Evolutionary conservation across 2,329 filamentous ascomycete genomes (phyloP).

Genomic region (Lasiodiplodia citricola): DNA sequence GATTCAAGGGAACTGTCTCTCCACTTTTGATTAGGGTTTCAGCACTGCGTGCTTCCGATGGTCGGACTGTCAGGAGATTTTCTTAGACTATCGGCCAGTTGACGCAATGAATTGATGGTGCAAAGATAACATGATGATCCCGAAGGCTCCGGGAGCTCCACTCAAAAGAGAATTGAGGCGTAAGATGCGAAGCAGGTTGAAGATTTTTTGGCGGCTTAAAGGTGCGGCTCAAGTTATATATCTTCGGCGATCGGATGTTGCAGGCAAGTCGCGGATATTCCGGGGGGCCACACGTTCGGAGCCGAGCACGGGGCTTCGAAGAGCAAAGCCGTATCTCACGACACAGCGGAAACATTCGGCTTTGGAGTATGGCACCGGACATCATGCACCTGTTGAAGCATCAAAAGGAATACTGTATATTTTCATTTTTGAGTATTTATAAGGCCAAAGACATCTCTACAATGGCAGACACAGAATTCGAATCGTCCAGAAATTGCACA

Average conservation of each 20-base stretch:
- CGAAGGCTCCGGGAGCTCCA: not conserved
- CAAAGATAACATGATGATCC: not conserved
- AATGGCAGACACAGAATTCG: not conserved
- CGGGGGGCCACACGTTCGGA: not conserved
- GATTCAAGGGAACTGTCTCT: not conserved
- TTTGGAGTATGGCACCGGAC: not conserved
- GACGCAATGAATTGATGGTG: not conserved
- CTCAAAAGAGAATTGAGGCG: not conserved
- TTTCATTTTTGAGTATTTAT: not conserved
- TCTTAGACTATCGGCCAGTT: not conserved
- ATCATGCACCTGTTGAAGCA: not conserved
- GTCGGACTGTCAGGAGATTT: not conserved
- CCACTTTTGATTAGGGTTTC: not conserved
- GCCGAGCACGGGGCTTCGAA: not conserved
- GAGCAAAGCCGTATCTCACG: not conserved
- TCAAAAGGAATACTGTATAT: too few species aligned
- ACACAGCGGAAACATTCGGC: not conserved
- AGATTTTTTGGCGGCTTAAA: not conserved
- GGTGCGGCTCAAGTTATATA: not conserved
- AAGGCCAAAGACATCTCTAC: not conserved
- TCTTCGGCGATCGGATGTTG: not conserved
- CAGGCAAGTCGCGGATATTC: not conserved
- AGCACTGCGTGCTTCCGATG: not conserved
- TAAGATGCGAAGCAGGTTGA: not conserved
- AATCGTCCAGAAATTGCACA: not conserved